These are phyloP conservation scores for Collariella sp. DNA, from an alignment of 495 filamentous ascomycete species.

Conservation along the genomic window DNA sequence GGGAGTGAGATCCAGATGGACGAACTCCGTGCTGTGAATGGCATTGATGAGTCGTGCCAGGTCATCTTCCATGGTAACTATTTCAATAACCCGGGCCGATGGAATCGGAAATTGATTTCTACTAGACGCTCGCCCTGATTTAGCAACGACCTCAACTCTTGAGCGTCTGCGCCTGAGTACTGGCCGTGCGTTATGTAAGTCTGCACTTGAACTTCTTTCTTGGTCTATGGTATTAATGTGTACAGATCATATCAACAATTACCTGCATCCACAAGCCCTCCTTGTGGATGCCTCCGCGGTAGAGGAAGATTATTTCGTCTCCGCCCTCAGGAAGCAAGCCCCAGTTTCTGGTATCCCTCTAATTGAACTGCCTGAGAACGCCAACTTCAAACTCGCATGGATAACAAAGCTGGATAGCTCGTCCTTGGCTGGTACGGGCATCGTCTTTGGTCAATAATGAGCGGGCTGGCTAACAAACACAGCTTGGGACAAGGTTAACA, in stretches of 20 bases:
- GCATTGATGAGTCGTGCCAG: constrained; percentile 45
- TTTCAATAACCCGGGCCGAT: background rate
- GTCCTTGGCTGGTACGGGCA: constrained; percentile 53
- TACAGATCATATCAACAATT: constrained; percentile 42
- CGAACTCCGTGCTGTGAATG: constrained; percentile 48
- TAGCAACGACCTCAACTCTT: constrained; percentile 40
- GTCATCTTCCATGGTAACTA: constrained; percentile 47
- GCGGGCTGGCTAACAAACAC: constrained; percentile 12
- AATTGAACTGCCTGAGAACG: constrained; percentile 57
- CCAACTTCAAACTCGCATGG: constrained; percentile 59
- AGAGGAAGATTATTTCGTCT: constrained; percentile 49
- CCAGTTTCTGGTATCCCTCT: constrained; percentile 40
- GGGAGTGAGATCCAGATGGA: constrained; percentile 45
- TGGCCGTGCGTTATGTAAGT: constrained; percentile 36
- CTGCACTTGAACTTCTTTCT: background rate
- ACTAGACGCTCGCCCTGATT: constrained; percentile 49
- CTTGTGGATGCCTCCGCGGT: constrained; percentile 42
- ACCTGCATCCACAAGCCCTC: constrained; percentile 51
- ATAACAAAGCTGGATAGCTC: constrained; percentile 63
- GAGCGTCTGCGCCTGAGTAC: constrained; percentile 40
- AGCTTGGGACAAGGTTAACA: constrained; percentile 66
- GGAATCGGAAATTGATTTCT: background rate
- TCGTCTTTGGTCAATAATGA: background rate
- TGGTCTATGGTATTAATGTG: constrained; percentile 2
- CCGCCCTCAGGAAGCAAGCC: constrained; percentile 41